A percentile compares a stretch with the other conserved stretches of the same genome.
Conservation (phyloP, 768 basidiomycete species). For the Ramaria sp. region DNA sequence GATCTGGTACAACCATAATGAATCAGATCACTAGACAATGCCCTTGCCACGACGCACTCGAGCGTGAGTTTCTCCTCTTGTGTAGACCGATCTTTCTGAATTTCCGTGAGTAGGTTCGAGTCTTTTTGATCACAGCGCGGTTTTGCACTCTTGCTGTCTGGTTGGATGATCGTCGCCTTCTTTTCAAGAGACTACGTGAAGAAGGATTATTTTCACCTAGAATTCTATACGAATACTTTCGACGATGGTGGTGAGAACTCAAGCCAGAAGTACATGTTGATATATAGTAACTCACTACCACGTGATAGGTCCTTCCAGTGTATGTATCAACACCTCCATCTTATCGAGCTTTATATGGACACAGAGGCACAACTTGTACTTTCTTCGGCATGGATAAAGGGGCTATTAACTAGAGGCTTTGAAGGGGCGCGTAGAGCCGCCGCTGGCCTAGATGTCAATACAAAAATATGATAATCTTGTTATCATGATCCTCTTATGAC, state of each 20-base stretch:
- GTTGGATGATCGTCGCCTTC: conserved; percentile 48
- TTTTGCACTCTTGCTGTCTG: conserved; percentile 77
- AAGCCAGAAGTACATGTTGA: not conserved
- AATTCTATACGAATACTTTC: conserved; percentile 38
- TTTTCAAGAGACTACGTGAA: conserved; percentile 33
- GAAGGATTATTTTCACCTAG: conserved; percentile 40
- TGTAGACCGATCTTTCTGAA: not conserved
- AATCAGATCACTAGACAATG: conserved; percentile 64
- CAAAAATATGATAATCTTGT: not conserved
- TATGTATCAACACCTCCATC: conserved; percentile 35
- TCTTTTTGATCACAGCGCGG: conserved; percentile 86
- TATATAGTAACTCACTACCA: conserved; percentile 7
- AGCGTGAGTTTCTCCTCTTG: conserved; percentile 32
- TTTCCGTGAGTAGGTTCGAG: conserved; percentile 41
- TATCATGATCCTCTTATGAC: no score
- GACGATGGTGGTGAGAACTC: conserved; percentile 56
- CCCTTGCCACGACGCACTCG: conserved; percentile 81
- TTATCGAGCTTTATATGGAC: conserved; percentile 58
- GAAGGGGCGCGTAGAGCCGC: conserved; percentile 61
- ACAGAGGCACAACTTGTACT: conserved; percentile 43
- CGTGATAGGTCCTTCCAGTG: conserved; percentile 47
- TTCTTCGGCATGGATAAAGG: conserved; percentile 51
- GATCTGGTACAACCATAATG: not conserved
- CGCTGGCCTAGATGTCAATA: conserved; percentile 40
- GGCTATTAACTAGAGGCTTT: conserved; percentile 46